phyloP scores from a whole-genome alignment of 306 rosid species.

The Malus orientalis region DNA sequence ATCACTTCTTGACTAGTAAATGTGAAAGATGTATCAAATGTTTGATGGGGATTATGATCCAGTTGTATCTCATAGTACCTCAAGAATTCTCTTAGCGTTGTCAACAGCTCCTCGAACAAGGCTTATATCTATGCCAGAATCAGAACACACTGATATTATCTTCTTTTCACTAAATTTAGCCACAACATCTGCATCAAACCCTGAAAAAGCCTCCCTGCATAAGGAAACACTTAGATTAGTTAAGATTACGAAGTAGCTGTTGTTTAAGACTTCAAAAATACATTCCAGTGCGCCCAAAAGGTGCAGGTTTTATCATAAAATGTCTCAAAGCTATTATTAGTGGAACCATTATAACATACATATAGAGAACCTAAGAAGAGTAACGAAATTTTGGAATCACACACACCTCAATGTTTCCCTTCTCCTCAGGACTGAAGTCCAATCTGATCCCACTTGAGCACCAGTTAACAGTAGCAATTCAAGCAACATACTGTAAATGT shows the following conservation, averaged over 20 bases:
- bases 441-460: conserved; percentile 85
- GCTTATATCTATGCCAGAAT: conserved; percentile 48
- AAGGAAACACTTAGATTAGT: not conserved
- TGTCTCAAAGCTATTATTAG: not conserved
- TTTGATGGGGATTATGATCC: not conserved
- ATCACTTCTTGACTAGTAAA: not conserved
- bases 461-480: conserved; percentile 60
- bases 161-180: conserved; percentile 53
- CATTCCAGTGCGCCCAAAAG: not conserved
- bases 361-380: not conserved
- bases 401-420: conserved; percentile 63
- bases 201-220: conserved; percentile 66
- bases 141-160: conserved; percentile 45
- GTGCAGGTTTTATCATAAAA: not conserved
- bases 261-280: too few species aligned
- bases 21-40: not conserved
- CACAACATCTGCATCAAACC: conserved; percentile 67
- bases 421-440: conserved; percentile 77
- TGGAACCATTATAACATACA: too few species aligned
- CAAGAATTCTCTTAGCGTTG: conserved; percentile 61
- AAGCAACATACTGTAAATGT: conserved; percentile 46
- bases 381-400: not conserved
- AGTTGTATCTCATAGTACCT: conserved; percentile 25
- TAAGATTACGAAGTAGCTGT: not conserved
- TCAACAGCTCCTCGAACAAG: conserved; percentile 66